These are phyloP conservation scores for Aschersonia sp. DNA, from an alignment of 2,329 filamentous ascomycete genomes.

Conservation along the genomic window DNA sequence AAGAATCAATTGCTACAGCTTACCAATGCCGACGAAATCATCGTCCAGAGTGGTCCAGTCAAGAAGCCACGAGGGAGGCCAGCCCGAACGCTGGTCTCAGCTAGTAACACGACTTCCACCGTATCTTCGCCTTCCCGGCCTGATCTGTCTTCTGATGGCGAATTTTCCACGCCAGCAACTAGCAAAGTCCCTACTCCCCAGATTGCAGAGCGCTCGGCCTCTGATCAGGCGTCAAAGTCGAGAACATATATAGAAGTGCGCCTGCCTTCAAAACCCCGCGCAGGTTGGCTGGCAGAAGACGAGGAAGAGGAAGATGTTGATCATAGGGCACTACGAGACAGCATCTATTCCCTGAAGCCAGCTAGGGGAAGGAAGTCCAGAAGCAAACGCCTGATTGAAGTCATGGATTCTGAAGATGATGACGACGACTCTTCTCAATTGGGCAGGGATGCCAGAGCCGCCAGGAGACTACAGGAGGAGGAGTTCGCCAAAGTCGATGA, in stretches of 20 bases:
- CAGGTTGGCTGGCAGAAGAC: slow-evolving; percentile 11
- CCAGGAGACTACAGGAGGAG: slow-evolving; percentile 19
- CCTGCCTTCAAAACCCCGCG: slow-evolving; percentile 9
- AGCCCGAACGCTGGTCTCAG: slow-evolving; percentile 5
- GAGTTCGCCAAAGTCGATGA: slow-evolving; percentile 11
- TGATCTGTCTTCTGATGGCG: slow-evolving; percentile 16
- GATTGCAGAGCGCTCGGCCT: slow-evolving; percentile 7
- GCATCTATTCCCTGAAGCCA: slow-evolving; percentile 32
- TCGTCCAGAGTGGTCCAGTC: slow-evolving; percentile 1
- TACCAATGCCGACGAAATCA: background rate
- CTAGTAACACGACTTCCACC: slow-evolving; percentile 5
- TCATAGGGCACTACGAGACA: slow-evolving; percentile 14
- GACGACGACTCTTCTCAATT: slow-evolving; percentile 13
- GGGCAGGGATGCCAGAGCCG: slow-evolving; percentile 15
- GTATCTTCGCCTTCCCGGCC: slow-evolving; percentile 9
- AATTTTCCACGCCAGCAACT: slow-evolving; percentile 20
- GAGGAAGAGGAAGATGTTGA: slow-evolving; percentile 4
- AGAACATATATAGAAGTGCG: slow-evolving; percentile 14
- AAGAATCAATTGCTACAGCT: slow-evolving; percentile 1
- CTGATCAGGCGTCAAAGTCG: slow-evolving; percentile 1
- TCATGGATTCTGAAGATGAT: slow-evolving; percentile 23
- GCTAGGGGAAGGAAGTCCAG: slow-evolving; percentile 22
- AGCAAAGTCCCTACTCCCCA: slow-evolving; percentile 21
- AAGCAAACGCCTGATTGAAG: slow-evolving; percentile 21
- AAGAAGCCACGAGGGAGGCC: slow-evolving; percentile 12